Percentiles rank a stretch among this genome's conserved stretches.
These are phyloP conservation scores for Quercus alba DNA, from an alignment of 306 rosid species.

Conservation along the genomic window DNA sequence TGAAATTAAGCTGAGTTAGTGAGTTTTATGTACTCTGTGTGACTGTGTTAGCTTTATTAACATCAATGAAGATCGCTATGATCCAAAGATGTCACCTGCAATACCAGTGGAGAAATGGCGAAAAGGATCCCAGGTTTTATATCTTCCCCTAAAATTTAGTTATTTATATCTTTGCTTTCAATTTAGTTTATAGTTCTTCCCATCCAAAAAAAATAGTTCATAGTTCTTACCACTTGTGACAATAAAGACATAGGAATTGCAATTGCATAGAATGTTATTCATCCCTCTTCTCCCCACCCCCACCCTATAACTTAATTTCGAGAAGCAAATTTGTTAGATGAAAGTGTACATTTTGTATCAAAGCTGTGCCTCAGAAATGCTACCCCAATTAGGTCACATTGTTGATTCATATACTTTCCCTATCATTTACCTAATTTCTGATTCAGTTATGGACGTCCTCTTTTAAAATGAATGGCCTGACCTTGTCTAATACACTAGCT, in stretches of 20 bases:
- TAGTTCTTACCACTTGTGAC: background rate
- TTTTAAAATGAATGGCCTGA: too few species aligned
- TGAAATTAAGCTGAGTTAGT: background rate
- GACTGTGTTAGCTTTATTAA: background rate
- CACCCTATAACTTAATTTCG: too few species aligned
- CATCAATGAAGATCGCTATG: background rate
- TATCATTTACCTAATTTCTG: background rate
- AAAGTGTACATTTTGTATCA: background rate
- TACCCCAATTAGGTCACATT: background rate
- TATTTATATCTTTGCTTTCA: background rate
- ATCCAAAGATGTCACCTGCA: constrained; percentile 1
- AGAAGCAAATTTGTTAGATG: background rate
- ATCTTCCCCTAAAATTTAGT: background rate
- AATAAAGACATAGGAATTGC: background rate
- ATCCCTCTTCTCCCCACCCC: too few species aligned
- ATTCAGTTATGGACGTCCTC: too few species aligned
- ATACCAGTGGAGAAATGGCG: constrained; percentile 1
- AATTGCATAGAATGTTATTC: background rate
- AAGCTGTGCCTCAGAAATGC: background rate
- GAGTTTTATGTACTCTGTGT: background rate
- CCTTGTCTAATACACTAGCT: too few species aligned
- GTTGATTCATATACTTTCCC: background rate
- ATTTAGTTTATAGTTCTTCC: background rate
- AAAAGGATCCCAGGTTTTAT: constrained; percentile 9
- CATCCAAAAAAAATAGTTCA: background rate